Evolutionary conservation across 2,329 filamentous ascomycete species (phyloP).

Genomic region (Cytospora leucostoma): DNA sequence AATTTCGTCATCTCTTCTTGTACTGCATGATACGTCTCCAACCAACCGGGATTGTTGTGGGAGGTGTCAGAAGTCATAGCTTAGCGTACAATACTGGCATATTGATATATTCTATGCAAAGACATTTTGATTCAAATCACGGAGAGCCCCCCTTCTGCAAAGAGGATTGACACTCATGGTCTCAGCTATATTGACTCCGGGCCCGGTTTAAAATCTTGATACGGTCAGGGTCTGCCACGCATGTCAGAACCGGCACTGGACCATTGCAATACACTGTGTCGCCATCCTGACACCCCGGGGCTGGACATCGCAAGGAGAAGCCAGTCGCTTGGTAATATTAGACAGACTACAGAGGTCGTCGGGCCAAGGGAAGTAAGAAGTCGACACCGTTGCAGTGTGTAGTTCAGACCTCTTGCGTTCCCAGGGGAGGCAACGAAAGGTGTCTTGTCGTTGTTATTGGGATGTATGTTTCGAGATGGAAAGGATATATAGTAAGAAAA

Average conservation of each 20-base stretch:
- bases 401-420: background rate
- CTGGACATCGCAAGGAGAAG: too few relatives aligned
- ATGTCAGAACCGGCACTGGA: background rate
- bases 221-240: background rate
- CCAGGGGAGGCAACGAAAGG: background rate
- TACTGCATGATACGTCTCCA: too few relatives aligned
- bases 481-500: background rate
- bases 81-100: too few relatives aligned
- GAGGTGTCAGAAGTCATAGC: too few relatives aligned
- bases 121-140: too few relatives aligned
- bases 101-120: too few relatives aligned
- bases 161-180: background rate
- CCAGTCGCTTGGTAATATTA: too few relatives aligned
- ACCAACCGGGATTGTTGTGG: too few relatives aligned
- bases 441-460: background rate
- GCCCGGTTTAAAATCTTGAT: background rate
- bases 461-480: background rate
- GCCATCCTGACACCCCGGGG: background rate
- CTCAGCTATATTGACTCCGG: background rate
- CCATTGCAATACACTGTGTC: background rate
- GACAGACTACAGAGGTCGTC: too few relatives aligned
- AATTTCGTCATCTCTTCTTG: too few relatives aligned
- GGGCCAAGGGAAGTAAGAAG: too few relatives aligned
- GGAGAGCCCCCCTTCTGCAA: background rate
- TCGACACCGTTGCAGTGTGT: too few relatives aligned